Conservation (phyloP, 208 protist genomes). For the Leishmania martiniquensis region DNA sequence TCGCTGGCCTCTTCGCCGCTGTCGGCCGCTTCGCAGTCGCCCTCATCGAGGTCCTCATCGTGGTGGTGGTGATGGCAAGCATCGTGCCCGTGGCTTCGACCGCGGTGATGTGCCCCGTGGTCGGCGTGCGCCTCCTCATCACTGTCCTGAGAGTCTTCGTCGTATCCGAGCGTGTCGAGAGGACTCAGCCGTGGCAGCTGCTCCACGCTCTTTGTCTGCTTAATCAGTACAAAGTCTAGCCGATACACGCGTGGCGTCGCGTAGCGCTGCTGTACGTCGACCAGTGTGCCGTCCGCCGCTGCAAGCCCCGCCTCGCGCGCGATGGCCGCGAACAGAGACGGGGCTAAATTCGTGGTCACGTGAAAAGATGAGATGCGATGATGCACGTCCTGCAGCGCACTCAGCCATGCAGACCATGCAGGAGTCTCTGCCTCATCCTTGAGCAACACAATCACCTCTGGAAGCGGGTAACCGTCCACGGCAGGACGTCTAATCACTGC, state of each 20-base stretch:
- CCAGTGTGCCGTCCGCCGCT: conserved; percentile 49
- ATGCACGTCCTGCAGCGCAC: conserved; percentile 19
- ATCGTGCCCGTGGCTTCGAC: conserved; percentile 11
- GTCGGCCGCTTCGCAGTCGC: conserved; percentile 8
- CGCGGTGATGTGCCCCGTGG: conserved; percentile 15
- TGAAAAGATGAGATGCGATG: conserved; percentile 20
- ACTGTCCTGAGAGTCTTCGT: conserved; percentile 28
- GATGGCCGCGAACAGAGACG: conserved; percentile 55
- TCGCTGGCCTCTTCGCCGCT: neutral
- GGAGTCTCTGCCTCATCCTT: conserved; percentile 28
- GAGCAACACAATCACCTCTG: conserved; percentile 56
- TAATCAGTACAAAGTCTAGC: conserved; percentile 81
- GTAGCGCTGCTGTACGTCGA: conserved; percentile 51
- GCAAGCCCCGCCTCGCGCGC: conserved; percentile 33
- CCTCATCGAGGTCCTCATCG: conserved; percentile 23
- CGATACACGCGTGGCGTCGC: conserved; percentile 62
- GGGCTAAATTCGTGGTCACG: conserved; percentile 42
- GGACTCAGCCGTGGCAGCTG: conserved; percentile 64
- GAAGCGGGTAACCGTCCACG: conserved; percentile 38
- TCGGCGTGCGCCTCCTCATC: conserved; percentile 19
- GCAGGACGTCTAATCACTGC: conserved; percentile 22
- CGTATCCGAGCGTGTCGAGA: conserved; percentile 62
- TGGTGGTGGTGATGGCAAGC: conserved; percentile 12
- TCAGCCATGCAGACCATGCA: conserved; percentile 41
- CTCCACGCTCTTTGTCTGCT: conserved; percentile 71